These are phyloP conservation scores for Hemileccinum impolitum DNA, from an alignment of 768 basidiomycete genomes.

Conservation along the genomic window DNA sequence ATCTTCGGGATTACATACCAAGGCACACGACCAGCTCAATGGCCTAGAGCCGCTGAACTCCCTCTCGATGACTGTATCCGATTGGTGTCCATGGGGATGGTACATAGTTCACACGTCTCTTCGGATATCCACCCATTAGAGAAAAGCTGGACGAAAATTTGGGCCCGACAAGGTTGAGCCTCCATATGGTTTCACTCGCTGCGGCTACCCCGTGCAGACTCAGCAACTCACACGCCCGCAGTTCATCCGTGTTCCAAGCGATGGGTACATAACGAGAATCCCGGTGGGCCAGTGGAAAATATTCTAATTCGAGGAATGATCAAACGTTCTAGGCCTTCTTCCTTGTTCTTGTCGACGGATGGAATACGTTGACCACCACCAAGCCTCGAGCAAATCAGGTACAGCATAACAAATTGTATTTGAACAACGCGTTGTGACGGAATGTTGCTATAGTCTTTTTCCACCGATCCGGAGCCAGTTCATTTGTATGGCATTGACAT, in stretches of 20 bases:
- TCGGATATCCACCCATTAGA: neutral
- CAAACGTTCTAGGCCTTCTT: too few species aligned
- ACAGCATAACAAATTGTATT: too few species aligned
- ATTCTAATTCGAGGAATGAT: too few species aligned
- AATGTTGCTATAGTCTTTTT: too few species aligned
- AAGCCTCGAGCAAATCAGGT: neutral
- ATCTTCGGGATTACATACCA: too few species aligned
- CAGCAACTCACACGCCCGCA: too few species aligned
- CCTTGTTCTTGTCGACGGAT: neutral
- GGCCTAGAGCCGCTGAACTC: neutral
- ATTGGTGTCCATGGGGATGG: neutral
- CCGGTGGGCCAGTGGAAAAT: too few species aligned
- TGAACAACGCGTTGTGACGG: neutral
- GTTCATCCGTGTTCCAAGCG: too few species aligned
- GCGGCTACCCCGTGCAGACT: too few species aligned
- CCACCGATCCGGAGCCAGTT: neutral
- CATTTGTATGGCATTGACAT: neutral
- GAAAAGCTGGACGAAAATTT: neutral
- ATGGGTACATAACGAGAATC: too few species aligned
- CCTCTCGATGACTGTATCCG: neutral
- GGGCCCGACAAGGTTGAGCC: neutral
- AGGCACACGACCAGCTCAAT: neutral
- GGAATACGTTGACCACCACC: neutral
- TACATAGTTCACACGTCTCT: neutral
- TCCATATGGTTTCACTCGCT: too few species aligned